Conservation (phyloP, 106 monocot genomes). For the Allium fistulosum region DNA sequence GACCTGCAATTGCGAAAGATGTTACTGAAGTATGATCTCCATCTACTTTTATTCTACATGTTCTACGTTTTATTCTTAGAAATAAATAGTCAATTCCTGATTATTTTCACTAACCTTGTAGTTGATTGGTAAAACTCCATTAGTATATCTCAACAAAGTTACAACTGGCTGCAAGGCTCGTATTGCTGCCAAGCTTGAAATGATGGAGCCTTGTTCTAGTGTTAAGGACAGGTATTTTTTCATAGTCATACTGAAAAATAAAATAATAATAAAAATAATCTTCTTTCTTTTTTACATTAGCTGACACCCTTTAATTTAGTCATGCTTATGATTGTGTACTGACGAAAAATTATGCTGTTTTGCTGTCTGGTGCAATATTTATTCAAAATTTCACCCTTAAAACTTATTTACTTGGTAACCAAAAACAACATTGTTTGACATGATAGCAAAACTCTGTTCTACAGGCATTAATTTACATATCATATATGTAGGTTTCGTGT, state of each 20-base stretch:
- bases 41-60: too few species aligned
- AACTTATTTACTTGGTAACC: too few species aligned
- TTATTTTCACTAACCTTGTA: conserved; percentile 11
- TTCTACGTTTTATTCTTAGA: too few species aligned
- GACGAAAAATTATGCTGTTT: neutral
- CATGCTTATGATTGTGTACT: too few species aligned
- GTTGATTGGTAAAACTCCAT: conserved; percentile 79
- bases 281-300: too few species aligned
- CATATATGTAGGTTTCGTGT: too few species aligned
- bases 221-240: conserved; percentile 55
- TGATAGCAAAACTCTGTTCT: too few species aligned
- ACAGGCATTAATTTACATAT: too few species aligned
- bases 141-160: conserved; percentile 78
- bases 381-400: neutral
- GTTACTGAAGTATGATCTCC: conserved; percentile 48
- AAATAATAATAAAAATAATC: too few species aligned
- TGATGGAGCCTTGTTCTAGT: conserved; percentile 88
- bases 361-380: neutral
- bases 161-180: conserved; percentile 45
- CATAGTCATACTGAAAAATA: neutral
- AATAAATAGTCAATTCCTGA: neutral
- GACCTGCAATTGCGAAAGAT: conserved; percentile 45
- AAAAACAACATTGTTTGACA: too few species aligned
- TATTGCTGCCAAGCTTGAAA: conserved; percentile 78
- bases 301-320: too few species aligned